A percentile compares a stretch with the other conserved stretches of the same genome.
phyloP scores from a whole-genome alignment of 345 rosid species.

The Orychophragmus violaceus region DNA sequence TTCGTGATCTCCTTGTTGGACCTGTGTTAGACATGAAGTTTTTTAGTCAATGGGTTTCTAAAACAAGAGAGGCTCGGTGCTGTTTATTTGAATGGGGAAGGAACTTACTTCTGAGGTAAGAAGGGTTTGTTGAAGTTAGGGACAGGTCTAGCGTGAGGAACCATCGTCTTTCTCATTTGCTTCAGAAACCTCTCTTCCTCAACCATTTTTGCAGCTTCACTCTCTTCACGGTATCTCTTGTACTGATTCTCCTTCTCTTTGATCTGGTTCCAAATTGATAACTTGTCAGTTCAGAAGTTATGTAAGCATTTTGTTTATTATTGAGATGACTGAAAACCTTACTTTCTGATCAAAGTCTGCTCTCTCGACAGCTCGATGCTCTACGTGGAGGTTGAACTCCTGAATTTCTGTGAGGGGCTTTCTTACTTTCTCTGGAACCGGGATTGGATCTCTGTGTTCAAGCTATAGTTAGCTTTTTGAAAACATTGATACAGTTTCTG shows the following conservation, averaged over 20 bases:
- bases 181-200: constrained; percentile 91
- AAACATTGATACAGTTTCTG: not conserved
- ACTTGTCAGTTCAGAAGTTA: not conserved
- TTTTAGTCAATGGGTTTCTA: not conserved
- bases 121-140: constrained; percentile 85
- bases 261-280: constrained; percentile 41
- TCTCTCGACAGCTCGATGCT: constrained; percentile 69
- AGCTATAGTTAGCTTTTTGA: constrained; percentile 3
- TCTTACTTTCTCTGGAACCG: constrained; percentile 82
- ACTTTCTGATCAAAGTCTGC: constrained; percentile 92
- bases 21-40: constrained; percentile 31
- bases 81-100: not conserved
- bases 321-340: constrained; percentile 10
- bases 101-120: constrained; percentile 44
- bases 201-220: constrained; percentile 78
- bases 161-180: constrained; percentile 86
- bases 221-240: constrained; percentile 94
- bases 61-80: not conserved
- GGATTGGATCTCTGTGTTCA: constrained; percentile 72
- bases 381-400: constrained; percentile 58
- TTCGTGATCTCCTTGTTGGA: constrained; percentile 65
- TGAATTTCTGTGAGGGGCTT: constrained; percentile 84
- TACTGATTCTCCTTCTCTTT: constrained; percentile 81
- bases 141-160: constrained; percentile 82
- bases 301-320: not conserved